These are phyloP conservation scores for Globisporangium mamillatum DNA, from an alignment of 352 stramenopile genomes.

Conservation along the genomic window DNA sequence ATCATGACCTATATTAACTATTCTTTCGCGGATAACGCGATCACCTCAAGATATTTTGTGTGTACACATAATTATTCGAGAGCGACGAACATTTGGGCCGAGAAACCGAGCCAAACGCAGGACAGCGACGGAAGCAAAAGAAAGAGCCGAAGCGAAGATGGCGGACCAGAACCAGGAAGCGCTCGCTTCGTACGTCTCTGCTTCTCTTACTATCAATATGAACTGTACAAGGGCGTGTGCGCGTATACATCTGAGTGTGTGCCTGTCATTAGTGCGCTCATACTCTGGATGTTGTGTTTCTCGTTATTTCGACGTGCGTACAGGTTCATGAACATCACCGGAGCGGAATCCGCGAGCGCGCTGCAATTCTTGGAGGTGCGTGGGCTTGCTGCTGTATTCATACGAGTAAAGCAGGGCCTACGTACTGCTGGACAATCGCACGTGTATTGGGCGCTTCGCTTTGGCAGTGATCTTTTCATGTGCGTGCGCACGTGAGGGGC, in stretches of 20 bases:
- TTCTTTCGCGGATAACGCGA: too few species aligned
- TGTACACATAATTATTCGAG: too few species aligned
- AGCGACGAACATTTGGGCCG: too few species aligned
- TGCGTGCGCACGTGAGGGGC: neutral
- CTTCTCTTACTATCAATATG: neutral
- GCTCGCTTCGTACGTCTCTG: constrained; percentile 38
- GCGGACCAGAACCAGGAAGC: constrained; percentile 32
- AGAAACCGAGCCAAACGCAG: too few species aligned
- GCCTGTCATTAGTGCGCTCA: neutral
- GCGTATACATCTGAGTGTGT: neutral
- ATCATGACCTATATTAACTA: too few species aligned
- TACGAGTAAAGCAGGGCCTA: neutral
- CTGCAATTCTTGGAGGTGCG: constrained; percentile 71
- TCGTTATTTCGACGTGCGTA: neutral
- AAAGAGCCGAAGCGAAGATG: constrained; percentile 13
- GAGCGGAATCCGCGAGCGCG: constrained; percentile 58
- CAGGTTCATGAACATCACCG: constrained; percentile 88
- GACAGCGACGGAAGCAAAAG: neutral
- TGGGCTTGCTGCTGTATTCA: neutral
- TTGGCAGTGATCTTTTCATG: neutral
- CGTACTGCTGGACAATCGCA: neutral
- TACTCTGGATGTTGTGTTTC: neutral
- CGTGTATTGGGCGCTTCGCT: neutral
- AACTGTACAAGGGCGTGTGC: neutral
- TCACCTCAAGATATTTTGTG: too few species aligned